Evolutionary conservation across 2,329 filamentous ascomycete species (phyloP).

Genomic region (Ceratocystis papillata): DNA sequence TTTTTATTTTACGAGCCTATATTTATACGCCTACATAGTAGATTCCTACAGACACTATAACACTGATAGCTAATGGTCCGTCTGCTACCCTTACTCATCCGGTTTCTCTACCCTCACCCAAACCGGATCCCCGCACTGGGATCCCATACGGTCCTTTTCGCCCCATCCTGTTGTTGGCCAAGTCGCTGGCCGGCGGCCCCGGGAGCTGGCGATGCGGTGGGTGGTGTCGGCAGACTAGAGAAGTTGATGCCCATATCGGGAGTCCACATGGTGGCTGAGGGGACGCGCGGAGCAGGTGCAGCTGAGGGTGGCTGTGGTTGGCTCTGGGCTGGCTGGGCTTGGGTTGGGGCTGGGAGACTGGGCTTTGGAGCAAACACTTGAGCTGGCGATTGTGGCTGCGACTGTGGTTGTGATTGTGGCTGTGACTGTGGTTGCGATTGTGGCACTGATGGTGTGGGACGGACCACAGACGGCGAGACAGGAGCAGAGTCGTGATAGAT

Average conservation of each 20-base stretch:
- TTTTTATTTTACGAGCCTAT: background rate
- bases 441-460: conserved; percentile 43
- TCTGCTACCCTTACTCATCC: background rate
- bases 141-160: conserved; percentile 21
- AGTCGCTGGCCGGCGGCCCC: conserved; percentile 26
- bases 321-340: background rate
- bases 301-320: conserved; percentile 27
- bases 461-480: conserved; percentile 45
- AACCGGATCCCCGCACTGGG: conserved; percentile 23
- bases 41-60: background rate
- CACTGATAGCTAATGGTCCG: background rate
- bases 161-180: conserved; percentile 27
- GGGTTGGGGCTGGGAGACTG: conserved; percentile 4
- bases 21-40: background rate
- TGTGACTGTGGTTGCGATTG: too few relatives aligned
- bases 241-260: conserved; percentile 76
- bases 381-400: conserved; percentile 19
- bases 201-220: conserved; percentile 27
- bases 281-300: conserved; percentile 20
- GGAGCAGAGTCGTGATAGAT: conserved; percentile 41
- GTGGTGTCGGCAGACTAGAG: conserved; percentile 35
- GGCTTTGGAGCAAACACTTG: background rate
- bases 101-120: conserved; percentile 25
- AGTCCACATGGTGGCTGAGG: conserved; percentile 49
- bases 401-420: background rate